phyloP scores from a whole-genome alignment of 148 eudicot species.

The Cornus florida region DNA sequence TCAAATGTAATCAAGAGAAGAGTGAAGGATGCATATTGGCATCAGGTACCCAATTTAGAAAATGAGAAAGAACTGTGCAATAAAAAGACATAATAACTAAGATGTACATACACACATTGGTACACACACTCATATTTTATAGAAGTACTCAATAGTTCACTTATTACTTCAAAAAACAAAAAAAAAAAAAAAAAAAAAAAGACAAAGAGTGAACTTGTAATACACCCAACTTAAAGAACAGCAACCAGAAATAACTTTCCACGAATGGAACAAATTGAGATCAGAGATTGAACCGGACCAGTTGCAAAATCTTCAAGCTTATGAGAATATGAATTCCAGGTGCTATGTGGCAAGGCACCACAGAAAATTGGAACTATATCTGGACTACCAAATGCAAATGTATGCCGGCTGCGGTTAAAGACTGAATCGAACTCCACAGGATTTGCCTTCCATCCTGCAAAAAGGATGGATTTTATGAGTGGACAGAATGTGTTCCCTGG shows the following conservation, averaged over 20 bases:
- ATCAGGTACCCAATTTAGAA: background rate
- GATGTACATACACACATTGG: background rate
- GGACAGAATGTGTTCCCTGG: background rate
- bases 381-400: constrained; percentile 91
- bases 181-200: too few species aligned
- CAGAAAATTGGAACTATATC: constrained; percentile 96
- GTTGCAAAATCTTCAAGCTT: constrained; percentile 96
- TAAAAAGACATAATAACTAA: background rate
- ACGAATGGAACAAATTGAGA: background rate
- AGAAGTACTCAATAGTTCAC: background rate
- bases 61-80: background rate
- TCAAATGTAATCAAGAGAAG: background rate
- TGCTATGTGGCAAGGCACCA: constrained; percentile 78
- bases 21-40: background rate
- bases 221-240: background rate
- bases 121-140: background rate
- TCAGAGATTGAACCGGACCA: constrained; percentile 47
- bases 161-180: too few species aligned
- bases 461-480: background rate
- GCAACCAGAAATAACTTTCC: background rate
- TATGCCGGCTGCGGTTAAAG: constrained; percentile 84
- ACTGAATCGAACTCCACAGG: constrained; percentile 99
- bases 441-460: constrained; percentile 96
- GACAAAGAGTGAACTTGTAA: background rate
- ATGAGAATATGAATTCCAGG: constrained; percentile 92